Evolutionary conservation across 306 rosid genomes (phyloP).

Genomic region (Glycine soja): DNA sequence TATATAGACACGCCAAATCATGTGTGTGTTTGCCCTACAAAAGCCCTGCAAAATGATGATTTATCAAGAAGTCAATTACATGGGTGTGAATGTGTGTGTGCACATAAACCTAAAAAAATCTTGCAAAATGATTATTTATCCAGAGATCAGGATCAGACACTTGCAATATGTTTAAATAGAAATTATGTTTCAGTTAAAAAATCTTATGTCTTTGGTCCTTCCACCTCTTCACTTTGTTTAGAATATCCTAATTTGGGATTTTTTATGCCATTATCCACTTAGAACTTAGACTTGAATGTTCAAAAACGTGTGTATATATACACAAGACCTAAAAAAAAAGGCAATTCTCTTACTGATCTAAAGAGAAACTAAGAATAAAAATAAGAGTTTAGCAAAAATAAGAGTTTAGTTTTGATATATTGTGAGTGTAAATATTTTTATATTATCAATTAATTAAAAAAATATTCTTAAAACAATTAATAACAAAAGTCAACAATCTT

Average conservation of each 20-base stretch:
- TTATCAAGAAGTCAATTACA: constrained; percentile 3
- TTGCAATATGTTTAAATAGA: not conserved
- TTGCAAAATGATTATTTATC: too few relatives aligned
- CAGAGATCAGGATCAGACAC: not conserved
- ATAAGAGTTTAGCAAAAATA: not conserved
- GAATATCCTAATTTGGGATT: not conserved
- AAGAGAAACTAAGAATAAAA: not conserved
- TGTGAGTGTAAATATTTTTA: not conserved
- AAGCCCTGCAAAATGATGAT: not conserved
- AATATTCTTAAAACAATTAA: not conserved
- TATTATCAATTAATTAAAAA: not conserved
- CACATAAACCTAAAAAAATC: too few relatives aligned
- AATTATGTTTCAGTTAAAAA: not conserved
- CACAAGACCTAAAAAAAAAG: not conserved
- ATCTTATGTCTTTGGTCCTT: not conserved
- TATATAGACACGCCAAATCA: not conserved
- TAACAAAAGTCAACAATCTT: not conserved
- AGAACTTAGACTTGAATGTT: not conserved
- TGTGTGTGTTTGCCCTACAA: not conserved
- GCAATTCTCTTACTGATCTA: not conserved
- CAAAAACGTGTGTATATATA: too few relatives aligned
- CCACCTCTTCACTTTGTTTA: not conserved
- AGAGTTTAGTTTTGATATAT: not conserved
- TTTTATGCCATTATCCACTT: not conserved
- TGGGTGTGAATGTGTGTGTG: too few relatives aligned